Evolutionary conservation across 306 rosid species (phyloP).

Genomic region (Vigna unguiculata): DNA sequence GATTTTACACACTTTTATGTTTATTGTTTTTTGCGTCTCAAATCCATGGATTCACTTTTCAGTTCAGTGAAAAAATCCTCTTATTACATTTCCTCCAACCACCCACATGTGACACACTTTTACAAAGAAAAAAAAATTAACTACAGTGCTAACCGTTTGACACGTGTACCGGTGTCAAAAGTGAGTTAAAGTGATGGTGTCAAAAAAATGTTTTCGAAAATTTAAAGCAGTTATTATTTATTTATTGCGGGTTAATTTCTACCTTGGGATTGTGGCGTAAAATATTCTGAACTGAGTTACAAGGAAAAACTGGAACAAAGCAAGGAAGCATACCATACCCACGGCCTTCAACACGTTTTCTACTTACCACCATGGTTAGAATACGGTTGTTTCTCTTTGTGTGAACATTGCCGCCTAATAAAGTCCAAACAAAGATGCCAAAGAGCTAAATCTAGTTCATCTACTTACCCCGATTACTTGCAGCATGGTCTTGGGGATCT

Average conservation of each 20-base stretch:
- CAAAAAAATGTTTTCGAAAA: too few relatives aligned
- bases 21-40: too few relatives aligned
- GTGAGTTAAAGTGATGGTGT: too few relatives aligned
- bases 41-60: too few relatives aligned
- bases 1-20: too few relatives aligned
- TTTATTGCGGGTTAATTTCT: slow-evolving; percentile 12
- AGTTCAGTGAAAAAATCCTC: too few relatives aligned
- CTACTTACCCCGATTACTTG: slow-evolving; percentile 1
- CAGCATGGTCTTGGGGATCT: background rate
- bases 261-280: slow-evolving; percentile 16
- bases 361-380: slow-evolving; percentile 17
- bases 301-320: slow-evolving; percentile 55
- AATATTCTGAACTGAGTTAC: slow-evolving; percentile 52
- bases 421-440: background rate
- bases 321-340: slow-evolving; percentile 39
- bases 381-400: slow-evolving; percentile 26
- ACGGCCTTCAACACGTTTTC: slow-evolving; percentile 41
- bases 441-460: slow-evolving; percentile 1
- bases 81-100: too few relatives aligned
- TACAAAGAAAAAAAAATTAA: too few relatives aligned
- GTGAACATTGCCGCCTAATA: slow-evolving; percentile 23
- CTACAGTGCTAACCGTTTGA: too few relatives aligned
- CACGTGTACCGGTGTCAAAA: too few relatives aligned
- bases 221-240: too few relatives aligned
- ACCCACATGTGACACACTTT: too few relatives aligned